Evolutionary conservation across 2,329 filamentous ascomycete genomes (phyloP).

Genomic region (Didymella lethalis): DNA sequence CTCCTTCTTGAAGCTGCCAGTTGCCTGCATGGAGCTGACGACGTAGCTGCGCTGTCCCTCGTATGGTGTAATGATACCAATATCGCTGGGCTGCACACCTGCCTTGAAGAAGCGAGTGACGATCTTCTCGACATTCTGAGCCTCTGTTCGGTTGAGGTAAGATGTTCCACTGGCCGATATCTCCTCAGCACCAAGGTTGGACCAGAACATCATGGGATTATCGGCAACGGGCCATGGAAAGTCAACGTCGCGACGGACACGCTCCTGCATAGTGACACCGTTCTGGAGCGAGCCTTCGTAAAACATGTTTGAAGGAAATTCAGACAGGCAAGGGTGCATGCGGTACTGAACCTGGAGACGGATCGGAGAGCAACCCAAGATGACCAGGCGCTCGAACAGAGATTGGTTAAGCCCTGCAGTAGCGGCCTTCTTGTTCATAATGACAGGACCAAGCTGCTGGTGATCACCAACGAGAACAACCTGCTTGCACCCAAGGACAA

Average conservation of each 20-base stretch:
- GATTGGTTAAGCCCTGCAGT: constrained; percentile 98
- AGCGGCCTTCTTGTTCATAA: constrained; percentile 99
- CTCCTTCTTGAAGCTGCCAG: constrained; percentile 97
- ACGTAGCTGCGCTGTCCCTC: constrained; percentile 98
- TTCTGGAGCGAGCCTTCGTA: constrained; percentile 98
- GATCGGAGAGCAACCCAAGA: constrained; percentile 88
- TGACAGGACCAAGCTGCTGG: constrained; percentile 96
- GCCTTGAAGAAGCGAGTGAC: constrained; percentile 99
- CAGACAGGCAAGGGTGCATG: constrained; percentile 97
- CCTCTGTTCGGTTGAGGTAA: constrained; percentile 96
- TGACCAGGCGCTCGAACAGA: constrained; percentile 95
- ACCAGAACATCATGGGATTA: constrained; percentile 99
- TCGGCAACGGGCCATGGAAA: constrained; percentile 97
- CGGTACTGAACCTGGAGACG: constrained; percentile 97
- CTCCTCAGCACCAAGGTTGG: constrained; percentile 95
- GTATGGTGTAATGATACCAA: constrained; percentile 98
- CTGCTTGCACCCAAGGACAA: constrained; percentile 97
- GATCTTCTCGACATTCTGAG: constrained; percentile 97
- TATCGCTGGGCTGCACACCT: constrained; percentile 89
- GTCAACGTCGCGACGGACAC: constrained; percentile 90
- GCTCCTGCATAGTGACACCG: constrained; percentile 87
- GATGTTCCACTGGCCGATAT: constrained; percentile 98
- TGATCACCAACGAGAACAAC: constrained; percentile 98
- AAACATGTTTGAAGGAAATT: constrained; percentile 99
- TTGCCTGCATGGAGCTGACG: constrained; percentile 99